Base-by-base conservation (phyloP, 106 monocot species). In the Cymbidium sinense region DNA sequence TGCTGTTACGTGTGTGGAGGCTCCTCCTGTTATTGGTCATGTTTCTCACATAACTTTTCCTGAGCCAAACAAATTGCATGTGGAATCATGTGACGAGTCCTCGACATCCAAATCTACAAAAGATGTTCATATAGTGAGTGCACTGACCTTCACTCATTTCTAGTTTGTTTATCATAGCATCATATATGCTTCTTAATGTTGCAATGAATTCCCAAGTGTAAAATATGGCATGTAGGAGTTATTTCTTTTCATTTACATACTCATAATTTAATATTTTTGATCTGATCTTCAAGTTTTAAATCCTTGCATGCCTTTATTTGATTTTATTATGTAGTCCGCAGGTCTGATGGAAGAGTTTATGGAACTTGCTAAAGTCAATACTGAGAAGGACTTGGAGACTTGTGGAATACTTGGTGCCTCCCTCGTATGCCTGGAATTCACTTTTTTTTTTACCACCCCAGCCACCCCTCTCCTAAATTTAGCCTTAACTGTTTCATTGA, bases 361-460 rank as follows among this genome's bases (percentile, higher is more conserved):
- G 82, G 91, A 86, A 70, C 96, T 94, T 82, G 94, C 96, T 23
- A 90, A 83, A 82, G 83, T 65, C 21, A 98, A 98, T 80, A 98
- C 96, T 21, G 77, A 85, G 75, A 86, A 88, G 12, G 82, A 98
- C 78, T 79, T 94, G 35, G 96, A 98, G 87, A 98, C 96, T 76
- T 98, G 96, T 77, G 96, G 92, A 27, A 80, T 94, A 79, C 94
- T 98, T 79, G 94, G 94, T 77, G 96, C 94, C 79, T 98, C 79
- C 76, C 84, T 92, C 65, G 96, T 98, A 92, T 87, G 93, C 70
- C 75, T 44, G 20, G 70, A 43, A 75, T 47, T 43, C 50, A 65
- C n/a, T 21, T 55, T 43, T 29, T 21, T 47, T 62, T 18, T 33
- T 61, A 1, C 23, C 20, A 34, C 54, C 25, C 34, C 71, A 9